Conservation (phyloP, 352 stramenopile genomes). For the Globisporangium acanthophoron region DNA sequence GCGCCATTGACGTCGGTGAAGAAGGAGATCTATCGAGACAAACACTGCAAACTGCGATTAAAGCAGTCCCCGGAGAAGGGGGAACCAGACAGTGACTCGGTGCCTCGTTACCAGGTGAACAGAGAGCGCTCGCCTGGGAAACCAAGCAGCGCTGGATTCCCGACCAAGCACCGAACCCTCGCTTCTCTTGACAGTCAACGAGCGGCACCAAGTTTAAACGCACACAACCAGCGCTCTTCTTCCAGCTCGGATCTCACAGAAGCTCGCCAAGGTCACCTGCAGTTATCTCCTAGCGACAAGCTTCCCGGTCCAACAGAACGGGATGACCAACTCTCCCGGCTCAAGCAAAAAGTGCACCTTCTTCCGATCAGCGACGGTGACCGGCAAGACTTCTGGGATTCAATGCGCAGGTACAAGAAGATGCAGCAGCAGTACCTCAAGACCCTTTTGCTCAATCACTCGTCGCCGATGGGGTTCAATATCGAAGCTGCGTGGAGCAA, state of each 20-base stretch:
- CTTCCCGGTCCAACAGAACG: not conserved
- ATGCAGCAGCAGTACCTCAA: constrained; percentile 29
- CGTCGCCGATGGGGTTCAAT: constrained; percentile 50
- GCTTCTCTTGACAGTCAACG: not conserved
- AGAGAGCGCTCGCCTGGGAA: not conserved
- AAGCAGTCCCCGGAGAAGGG: not conserved
- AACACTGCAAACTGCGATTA: constrained; percentile 15
- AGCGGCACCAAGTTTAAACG: not conserved
- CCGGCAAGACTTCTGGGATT: constrained; percentile 30
- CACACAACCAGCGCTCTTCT: not conserved
- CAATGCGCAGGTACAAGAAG: constrained; percentile 36
- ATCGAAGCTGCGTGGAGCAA: constrained; percentile 49
- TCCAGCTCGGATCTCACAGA: not conserved
- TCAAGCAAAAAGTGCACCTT: constrained; percentile 35
- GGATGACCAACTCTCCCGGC: constrained; percentile 35
- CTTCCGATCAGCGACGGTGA: constrained; percentile 44
- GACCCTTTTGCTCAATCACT: constrained; percentile 23
- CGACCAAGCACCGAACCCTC: constrained; percentile 2
- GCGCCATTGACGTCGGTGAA: constrained; percentile 29
- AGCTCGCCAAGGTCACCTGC: not conserved
- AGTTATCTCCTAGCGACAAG: not conserved
- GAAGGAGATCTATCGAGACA: constrained; percentile 37
- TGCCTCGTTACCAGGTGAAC: not conserved
- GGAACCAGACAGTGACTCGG: constrained; percentile 1
- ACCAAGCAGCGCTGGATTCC: not conserved